These are phyloP conservation scores for Dryadomyces sulphureus DNA, from an alignment of 2,329 filamentous ascomycete species.

Conservation along the genomic window DNA sequence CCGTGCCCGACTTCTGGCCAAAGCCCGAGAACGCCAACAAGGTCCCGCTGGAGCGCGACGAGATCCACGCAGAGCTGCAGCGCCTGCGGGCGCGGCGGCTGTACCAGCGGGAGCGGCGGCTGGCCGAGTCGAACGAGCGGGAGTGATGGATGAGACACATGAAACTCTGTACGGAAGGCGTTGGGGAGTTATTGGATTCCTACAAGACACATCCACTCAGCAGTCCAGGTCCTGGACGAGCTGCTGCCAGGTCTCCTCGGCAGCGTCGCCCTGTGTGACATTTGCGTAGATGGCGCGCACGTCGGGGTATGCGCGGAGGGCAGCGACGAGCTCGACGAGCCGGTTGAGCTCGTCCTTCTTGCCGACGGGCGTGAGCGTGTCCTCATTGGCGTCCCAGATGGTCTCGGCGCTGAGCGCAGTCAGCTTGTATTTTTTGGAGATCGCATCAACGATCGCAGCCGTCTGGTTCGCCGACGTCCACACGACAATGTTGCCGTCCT, in stretches of 20 bases:
- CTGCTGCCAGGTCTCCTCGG: conserved; percentile 38
- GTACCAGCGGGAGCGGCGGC: conserved; percentile 60
- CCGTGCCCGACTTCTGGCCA: conserved; percentile 87
- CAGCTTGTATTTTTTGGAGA: conserved; percentile 49
- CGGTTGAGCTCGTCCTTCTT: conserved; percentile 37
- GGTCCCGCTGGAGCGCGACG: conserved; percentile 62
- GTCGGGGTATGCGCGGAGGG: conserved; percentile 51
- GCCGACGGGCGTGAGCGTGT: conserved; percentile 54
- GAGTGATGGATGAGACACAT: neutral
- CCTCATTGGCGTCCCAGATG: conserved; percentile 70
- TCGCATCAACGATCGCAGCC: conserved; percentile 44
- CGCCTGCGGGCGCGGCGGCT: conserved; percentile 49
- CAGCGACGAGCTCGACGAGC: conserved; percentile 44
- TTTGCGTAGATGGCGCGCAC: conserved; percentile 75
- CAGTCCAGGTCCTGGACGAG: conserved; percentile 29
- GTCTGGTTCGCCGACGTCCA: conserved; percentile 54
- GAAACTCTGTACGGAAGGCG: neutral
- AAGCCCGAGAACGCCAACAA: conserved; percentile 62
- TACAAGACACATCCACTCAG: neutral
- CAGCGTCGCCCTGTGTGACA: conserved; percentile 31
- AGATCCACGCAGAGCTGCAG: conserved; percentile 70
- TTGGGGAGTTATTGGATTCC: neutral
- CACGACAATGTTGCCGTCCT: conserved; percentile 57
- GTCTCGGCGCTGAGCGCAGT: conserved; percentile 65
- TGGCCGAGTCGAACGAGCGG: conserved; percentile 20